Base-by-base conservation (phyloP, 345 rosid genomes). In the Syzygium grande region DNA sequence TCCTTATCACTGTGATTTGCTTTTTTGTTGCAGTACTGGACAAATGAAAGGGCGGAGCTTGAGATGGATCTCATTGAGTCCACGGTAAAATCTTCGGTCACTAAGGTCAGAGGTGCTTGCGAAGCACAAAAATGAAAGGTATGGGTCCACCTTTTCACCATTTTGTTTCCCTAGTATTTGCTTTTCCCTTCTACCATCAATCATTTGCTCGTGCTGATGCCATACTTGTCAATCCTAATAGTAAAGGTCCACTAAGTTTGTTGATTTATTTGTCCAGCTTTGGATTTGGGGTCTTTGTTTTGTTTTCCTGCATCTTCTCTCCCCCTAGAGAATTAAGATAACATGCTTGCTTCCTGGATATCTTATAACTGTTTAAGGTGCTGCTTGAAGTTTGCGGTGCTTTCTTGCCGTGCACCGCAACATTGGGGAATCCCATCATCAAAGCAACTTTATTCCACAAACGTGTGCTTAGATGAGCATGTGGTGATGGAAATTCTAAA, bases 51-150 rank as follows among this genome's bases (percentile, higher is more conserved):
- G 49, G 96, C 91, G 85, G 98, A 96, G 89, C 79, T 85, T 63
- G 98, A 97, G 91, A 97, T 97, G 99, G 97, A 96, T 55, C 90
- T 92, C 7, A 92, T 96, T 38, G 94, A 92, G 89, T 93, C 98
- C 9, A 91, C 94, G 1, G 99, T 96, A 85, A 95, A 93, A 92
- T 89, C 92, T 97, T 84, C 90, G 99, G 89, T 96, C 98, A 30
- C 93, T 96, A 86, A 91, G 95, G 90, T 96, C 98, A 29, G 95
- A 92, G 89, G 94, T 94, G 91, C 93, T 94, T 86, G 95, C 94
- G 61, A 95, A 94, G 90, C 96, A 93, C 87, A 95, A 93, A 88
- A 95, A 94, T 92, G 98, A 94, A 91, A 96, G 96, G 99, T 96
- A 86, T 73, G 46, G 46, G 23, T 73, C 16, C 22, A 41, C 25